Percentiles rank a stretch among this genome's conserved stretches.
These are phyloP conservation scores for Dioszegia aurantiaca DNA, from an alignment of 768 basidiomycete genomes.

Conservation along the genomic window DNA sequence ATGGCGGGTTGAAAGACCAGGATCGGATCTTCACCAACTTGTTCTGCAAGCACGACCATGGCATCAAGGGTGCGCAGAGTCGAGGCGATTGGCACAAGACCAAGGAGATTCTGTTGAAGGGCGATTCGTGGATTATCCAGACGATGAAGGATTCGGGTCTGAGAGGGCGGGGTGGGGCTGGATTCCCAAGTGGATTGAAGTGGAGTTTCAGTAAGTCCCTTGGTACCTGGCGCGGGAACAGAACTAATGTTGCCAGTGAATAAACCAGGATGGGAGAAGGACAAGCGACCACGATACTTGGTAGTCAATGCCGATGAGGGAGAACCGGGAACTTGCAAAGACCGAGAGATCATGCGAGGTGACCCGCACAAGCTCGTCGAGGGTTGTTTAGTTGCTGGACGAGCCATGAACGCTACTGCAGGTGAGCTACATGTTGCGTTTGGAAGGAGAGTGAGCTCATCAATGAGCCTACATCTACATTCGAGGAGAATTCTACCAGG, in stretches of 20 bases:
- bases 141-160: conserved; percentile 93
- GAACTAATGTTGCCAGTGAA: conserved; percentile 74
- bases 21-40: conserved; percentile 74
- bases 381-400: conserved; percentile 93
- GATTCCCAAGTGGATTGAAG: conserved; percentile 93
- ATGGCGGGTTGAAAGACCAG: conserved; percentile 86
- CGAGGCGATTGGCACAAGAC: conserved; percentile 98
- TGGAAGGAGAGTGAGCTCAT: neutral
- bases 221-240: neutral
- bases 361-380: conserved; percentile 98
- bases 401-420: conserved; percentile 93
- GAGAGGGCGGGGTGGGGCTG: conserved; percentile 91
- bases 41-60: conserved; percentile 82
- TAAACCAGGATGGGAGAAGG: conserved; percentile 98
- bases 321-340: conserved; percentile 98
- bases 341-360: conserved; percentile 94
- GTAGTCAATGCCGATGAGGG: conserved; percentile 99
- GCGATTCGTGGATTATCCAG: conserved; percentile 96
- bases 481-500: conserved; percentile 95
- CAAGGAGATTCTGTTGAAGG: conserved; percentile 91
- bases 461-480: conserved; percentile 92
- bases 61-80: conserved; percentile 85
- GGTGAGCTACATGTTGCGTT: conserved; percentile 45
- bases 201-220: conserved; percentile 58
- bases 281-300: conserved; percentile 85